Conservation (phyloP, 1,139 yeast species). For the Diutina pseudorugosa region DNA sequence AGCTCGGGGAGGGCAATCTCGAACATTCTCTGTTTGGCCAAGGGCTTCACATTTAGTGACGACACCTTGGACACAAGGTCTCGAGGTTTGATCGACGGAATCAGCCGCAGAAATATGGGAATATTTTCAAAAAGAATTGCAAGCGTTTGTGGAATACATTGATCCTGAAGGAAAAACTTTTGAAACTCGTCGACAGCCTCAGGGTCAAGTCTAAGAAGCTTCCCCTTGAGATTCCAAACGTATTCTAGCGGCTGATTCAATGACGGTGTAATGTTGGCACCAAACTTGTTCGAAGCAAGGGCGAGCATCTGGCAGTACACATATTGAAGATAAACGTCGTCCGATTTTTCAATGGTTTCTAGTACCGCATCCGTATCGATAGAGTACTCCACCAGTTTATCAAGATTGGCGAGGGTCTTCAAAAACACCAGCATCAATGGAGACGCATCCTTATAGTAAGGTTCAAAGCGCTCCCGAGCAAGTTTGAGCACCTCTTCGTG, state of each 20-base stretch:
- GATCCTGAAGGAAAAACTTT: background rate
- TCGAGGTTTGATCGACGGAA: slow-evolving; percentile 11
- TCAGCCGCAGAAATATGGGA: slow-evolving; percentile 37
- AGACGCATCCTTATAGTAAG: background rate
- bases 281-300: slow-evolving; percentile 41
- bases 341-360: background rate
- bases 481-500: slow-evolving; percentile 25
- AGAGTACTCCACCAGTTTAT: background rate
- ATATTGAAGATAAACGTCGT: slow-evolving; percentile 5
- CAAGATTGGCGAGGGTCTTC: slow-evolving; percentile 1
- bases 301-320: slow-evolving; percentile 41
- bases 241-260: background rate
- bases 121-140: slow-evolving; percentile 59
- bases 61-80: slow-evolving; percentile 33
- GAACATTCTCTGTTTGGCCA: slow-evolving; percentile 74
- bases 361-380: background rate
- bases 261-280: background rate
- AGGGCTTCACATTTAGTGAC: slow-evolving; percentile 45
- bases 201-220: background rate
- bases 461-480: background rate
- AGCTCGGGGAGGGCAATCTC: slow-evolving; percentile 40
- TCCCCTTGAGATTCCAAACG: background rate
- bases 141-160: slow-evolving; percentile 21
- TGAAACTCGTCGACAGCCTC: background rate
- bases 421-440: background rate